Evolutionary conservation across 2,329 filamentous ascomycete genomes (phyloP).

Genomic region (Sporothrix mexicana): DNA sequence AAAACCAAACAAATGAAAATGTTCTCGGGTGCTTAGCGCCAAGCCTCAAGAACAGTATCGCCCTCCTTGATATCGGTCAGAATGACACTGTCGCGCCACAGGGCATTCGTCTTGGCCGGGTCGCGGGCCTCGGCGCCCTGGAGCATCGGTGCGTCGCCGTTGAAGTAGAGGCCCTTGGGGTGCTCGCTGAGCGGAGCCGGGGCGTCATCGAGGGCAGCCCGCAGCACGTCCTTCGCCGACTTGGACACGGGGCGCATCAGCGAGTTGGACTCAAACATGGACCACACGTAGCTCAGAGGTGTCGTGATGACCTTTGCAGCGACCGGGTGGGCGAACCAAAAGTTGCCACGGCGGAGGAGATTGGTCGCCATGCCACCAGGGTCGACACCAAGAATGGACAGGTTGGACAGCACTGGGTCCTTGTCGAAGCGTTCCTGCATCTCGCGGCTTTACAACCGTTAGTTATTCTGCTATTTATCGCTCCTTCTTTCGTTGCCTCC

Average conservation of each 20-base stretch:
- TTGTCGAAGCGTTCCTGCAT: slow-evolving; percentile 42
- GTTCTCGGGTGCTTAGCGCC: slow-evolving; percentile 35
- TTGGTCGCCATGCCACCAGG: slow-evolving; percentile 44
- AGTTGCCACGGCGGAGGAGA: slow-evolving; percentile 39
- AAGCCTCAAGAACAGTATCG: slow-evolving; percentile 43
- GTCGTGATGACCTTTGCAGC: slow-evolving; percentile 36
- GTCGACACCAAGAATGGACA: slow-evolving; percentile 46
- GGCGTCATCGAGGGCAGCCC: slow-evolving; percentile 41
- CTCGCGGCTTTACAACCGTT: slow-evolving; percentile 35
- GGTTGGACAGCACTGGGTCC: slow-evolving; percentile 41
- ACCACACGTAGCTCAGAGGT: slow-evolving; percentile 34
- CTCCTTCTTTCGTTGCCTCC: background rate
- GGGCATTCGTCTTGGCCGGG: slow-evolving; percentile 39
- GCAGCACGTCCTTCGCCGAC: slow-evolving; percentile 44
- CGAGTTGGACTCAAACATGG: slow-evolving; percentile 39
- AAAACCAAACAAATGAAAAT: background rate
- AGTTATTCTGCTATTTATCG: background rate
- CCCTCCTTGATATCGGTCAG: slow-evolving; percentile 41
- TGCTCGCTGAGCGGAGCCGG: slow-evolving; percentile 38
- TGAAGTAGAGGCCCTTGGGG: slow-evolving; percentile 46
- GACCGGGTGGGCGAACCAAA: slow-evolving; percentile 35
- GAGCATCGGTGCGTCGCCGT: slow-evolving; percentile 40
- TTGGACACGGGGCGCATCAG: slow-evolving; percentile 40
- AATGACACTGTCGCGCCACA: slow-evolving; percentile 44
- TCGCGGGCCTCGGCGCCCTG: slow-evolving; percentile 41